Evolutionary conservation across 164 flowering plant species (phyloP).

Genomic region (Dillenia turbinata): DNA sequence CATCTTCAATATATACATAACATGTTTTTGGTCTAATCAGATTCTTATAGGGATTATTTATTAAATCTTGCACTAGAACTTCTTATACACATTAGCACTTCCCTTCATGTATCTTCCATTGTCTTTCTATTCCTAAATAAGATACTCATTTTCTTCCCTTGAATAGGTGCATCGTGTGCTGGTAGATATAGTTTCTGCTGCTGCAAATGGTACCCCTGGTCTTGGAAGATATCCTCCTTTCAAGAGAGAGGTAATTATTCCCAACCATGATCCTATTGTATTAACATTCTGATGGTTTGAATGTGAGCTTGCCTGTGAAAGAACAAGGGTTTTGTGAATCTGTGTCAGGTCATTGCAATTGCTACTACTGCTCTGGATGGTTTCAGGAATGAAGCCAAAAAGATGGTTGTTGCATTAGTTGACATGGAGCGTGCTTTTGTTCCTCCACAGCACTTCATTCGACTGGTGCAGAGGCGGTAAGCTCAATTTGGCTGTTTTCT

Average conservation of each 20-base stretch:
- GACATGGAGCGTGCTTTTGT: conserved; percentile 99
- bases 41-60: too few species aligned
- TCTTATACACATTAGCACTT: too few species aligned
- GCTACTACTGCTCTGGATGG: conserved; percentile 87
- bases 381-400: conserved; percentile 87
- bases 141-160: too few species aligned
- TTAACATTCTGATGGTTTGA: not conserved
- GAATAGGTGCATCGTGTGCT: conserved; percentile 89
- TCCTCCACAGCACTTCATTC: conserved; percentile 98
- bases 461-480: conserved; percentile 94
- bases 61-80: too few species aligned
- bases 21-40: too few species aligned
- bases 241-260: conserved; percentile 75
- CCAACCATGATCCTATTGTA: not conserved
- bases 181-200: conserved; percentile 84
- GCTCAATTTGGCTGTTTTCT: not conserved
- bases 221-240: conserved; percentile 98
- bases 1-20: too few species aligned
- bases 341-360: conserved; percentile 70
- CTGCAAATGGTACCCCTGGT: conserved; percentile 96
- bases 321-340: not conserved
- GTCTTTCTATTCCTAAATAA: too few species aligned
- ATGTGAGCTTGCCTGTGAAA: too few species aligned
- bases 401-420: conserved; percentile 96
- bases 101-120: too few species aligned